These are phyloP conservation scores for Cyclostephanos tholiformis DNA, from an alignment of 108 stramenopile genomes.

Conservation along the genomic window DNA sequence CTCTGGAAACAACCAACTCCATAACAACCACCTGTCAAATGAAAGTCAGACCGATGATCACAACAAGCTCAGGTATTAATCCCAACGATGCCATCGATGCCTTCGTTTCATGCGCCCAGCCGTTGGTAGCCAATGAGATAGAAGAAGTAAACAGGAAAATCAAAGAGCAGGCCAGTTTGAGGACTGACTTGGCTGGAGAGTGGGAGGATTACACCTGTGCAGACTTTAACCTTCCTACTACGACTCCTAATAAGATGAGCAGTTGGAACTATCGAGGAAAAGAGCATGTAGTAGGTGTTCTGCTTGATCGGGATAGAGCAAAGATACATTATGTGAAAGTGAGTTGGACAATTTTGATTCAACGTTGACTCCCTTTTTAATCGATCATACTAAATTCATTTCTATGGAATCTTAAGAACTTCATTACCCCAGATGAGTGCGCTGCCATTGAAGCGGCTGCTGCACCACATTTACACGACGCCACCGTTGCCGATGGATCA, in stretches of 20 bases:
- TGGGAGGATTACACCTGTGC: conserved; percentile 84
- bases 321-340: conserved; percentile 72
- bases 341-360: not conserved
- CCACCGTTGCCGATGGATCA: conserved; percentile 84
- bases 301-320: conserved; percentile 62
- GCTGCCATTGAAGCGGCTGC: conserved; percentile 67
- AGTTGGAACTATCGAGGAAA: conserved; percentile 43
- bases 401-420: conserved; percentile 33
- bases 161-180: conserved; percentile 52
- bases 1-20: not conserved
- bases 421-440: conserved; percentile 86
- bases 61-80: conserved; percentile 10
- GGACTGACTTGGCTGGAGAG: conserved; percentile 47
- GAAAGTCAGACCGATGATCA: conserved; percentile 12
- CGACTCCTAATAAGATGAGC: conserved; percentile 40
- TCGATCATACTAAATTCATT: not conserved
- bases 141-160: conserved; percentile 59
- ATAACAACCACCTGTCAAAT: conserved; percentile 34
- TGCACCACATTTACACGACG: conserved; percentile 60
- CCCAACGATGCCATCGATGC: conserved; percentile 28
- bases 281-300: conserved; percentile 43
- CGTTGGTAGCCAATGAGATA: conserved; percentile 42
- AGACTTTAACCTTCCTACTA: conserved; percentile 57
- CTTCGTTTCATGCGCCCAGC: conserved; percentile 30
- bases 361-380: not conserved